Conservation (phyloP, 2,329 filamentous ascomycete genomes). For the Madurella mycetomatis region DNA sequence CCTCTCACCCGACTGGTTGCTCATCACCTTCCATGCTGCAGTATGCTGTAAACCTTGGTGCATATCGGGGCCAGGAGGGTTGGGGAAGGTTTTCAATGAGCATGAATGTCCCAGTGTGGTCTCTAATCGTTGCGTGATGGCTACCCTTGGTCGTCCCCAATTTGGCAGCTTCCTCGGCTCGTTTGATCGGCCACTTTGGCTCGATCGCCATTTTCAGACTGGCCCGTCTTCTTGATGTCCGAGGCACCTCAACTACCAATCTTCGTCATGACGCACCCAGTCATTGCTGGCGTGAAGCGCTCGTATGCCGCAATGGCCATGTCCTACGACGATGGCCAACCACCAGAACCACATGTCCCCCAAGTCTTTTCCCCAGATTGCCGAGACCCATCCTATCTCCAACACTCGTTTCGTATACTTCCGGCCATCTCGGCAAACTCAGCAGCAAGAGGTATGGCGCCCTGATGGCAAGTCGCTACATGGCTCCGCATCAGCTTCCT, state of each 20-base stretch:
- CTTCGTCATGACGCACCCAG: slow-evolving; percentile 19
- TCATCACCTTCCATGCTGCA: too few relatives aligned
- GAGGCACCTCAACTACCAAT: neutral
- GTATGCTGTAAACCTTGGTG: too few relatives aligned
- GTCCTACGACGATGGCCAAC: slow-evolving; percentile 10
- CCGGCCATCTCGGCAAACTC: neutral
- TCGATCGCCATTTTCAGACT: too few relatives aligned
- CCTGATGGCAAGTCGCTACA: neutral
- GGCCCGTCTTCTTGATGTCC: too few relatives aligned
- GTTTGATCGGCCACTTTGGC: neutral
- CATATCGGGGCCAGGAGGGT: too few relatives aligned
- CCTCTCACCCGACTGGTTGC: too few relatives aligned
- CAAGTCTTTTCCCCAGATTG: slow-evolving; percentile 5
- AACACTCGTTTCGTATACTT: neutral
- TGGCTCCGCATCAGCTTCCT: neutral
- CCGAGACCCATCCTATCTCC: neutral
- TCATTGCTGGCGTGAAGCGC: slow-evolving; percentile 25
- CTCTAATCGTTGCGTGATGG: neutral
- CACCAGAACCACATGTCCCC: neutral
- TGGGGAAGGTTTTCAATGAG: too few relatives aligned
- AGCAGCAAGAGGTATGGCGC: slow-evolving; percentile 8
- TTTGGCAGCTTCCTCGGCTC: neutral
- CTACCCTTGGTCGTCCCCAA: neutral
- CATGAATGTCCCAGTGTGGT: too few relatives aligned
- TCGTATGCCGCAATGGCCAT: slow-evolving; percentile 24